These are phyloP conservation scores for Schizothecium vesticola DNA, from an alignment of 495 filamentous ascomycete genomes.

Conservation along the genomic window DNA sequence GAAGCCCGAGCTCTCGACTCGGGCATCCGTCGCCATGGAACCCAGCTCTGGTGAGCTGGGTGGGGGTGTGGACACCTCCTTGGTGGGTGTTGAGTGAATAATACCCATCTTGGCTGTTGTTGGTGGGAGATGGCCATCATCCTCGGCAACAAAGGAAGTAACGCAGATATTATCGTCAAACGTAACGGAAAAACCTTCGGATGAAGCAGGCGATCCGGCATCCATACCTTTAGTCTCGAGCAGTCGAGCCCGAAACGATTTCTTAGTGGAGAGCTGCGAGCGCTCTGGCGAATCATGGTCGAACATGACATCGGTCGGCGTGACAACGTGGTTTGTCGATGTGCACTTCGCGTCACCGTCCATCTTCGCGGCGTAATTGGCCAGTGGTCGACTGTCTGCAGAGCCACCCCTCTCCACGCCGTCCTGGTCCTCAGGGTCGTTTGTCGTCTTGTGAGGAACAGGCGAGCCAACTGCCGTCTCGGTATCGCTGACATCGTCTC, in stretches of 20 bases:
- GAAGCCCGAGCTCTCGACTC: constrained; percentile 21
- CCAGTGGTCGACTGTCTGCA: background rate
- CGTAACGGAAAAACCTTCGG: constrained; percentile 1
- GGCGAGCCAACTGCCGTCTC: background rate
- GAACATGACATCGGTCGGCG: constrained; percentile 9
- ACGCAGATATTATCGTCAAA: constrained; percentile 10
- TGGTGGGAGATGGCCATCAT: background rate
- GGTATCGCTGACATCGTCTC: background rate
- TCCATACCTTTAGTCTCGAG: background rate
- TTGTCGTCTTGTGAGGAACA: background rate
- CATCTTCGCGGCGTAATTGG: background rate
- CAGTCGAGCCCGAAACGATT: background rate
- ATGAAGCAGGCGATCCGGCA: background rate
- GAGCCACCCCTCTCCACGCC: background rate
- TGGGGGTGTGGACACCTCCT: background rate
- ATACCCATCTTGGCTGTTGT: background rate
- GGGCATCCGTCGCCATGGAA: background rate
- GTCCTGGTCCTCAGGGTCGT: background rate
- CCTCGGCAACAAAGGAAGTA: background rate
- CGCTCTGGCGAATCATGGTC: constrained; percentile 18
- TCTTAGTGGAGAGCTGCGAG: background rate
- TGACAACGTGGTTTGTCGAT: constrained; percentile 15
- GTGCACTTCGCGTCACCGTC: background rate
- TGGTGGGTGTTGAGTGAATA: background rate
- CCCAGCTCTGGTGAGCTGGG: background rate